These are phyloP conservation scores for Fusarium virguliforme DNA, from an alignment of 2,329 filamentous ascomycete genomes.

Conservation along the genomic window DNA sequence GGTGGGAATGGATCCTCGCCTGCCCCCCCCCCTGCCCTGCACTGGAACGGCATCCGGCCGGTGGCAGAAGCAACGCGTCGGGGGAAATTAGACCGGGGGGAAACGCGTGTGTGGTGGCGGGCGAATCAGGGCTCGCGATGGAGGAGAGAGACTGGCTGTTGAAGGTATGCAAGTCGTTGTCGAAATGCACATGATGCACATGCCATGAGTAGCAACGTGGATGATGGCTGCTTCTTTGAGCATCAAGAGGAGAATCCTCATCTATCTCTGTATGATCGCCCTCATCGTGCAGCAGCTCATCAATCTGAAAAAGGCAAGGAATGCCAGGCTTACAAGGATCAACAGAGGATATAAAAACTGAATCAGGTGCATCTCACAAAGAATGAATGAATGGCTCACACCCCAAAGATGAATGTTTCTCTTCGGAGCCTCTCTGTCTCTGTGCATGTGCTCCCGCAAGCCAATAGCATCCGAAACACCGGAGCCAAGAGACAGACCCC, in stretches of 20 bases:
- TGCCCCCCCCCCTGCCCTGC: conserved; percentile 16
- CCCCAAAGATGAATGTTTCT: conserved; percentile 22
- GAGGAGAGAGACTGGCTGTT: conserved; percentile 21
- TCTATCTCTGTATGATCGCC: conserved; percentile 13
- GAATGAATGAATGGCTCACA: not conserved
- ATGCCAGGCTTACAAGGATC: conserved; percentile 27
- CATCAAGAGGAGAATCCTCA: not conserved
- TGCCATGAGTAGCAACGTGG: no score
- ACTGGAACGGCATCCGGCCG: conserved; percentile 22
- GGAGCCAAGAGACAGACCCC: conserved; percentile 21
- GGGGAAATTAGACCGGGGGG: conserved; percentile 41
- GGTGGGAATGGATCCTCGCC: conserved; percentile 31
- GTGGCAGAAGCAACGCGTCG: conserved; percentile 40
- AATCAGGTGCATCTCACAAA: conserved; percentile 8
- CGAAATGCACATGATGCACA: no score
- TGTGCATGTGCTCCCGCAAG: not conserved
- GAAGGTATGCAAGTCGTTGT: not conserved
- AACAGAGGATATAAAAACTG: conserved; percentile 21
- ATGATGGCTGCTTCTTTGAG: not conserved
- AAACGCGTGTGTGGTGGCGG: conserved; percentile 26
- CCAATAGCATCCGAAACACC: conserved; percentile 24
- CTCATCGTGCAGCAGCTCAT: conserved; percentile 13
- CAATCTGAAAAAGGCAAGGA: conserved; percentile 14
- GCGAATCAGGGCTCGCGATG: conserved; percentile 37
- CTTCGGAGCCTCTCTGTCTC: conserved; percentile 11